These are phyloP conservation scores for Zea mays DNA, from an alignment of 176 grass and related monocot species.

Conservation along the genomic window Zm-B73-REFERENCE-NAM-5.0 NC_050098.1:119559001-119559500, in stretches of 20 bases:
- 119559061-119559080: too few species aligned
- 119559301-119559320: constrained; percentile 76
- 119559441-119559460: constrained; percentile 93
- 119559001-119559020: not conserved
- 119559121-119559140: constrained; percentile 92
- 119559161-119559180: constrained; percentile 99
- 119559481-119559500: constrained; percentile 96
- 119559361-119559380: not conserved
- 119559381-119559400: constrained; percentile 74
- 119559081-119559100: constrained; percentile 81
- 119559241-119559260: constrained; percentile 94
- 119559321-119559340: constrained; percentile 34
- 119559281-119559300: constrained; percentile 74
- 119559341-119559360: not conserved
- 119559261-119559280: constrained; percentile 91
- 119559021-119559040: not conserved
- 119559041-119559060: not conserved
- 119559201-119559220: constrained; percentile 99
- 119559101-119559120: constrained; percentile 93
- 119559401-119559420: constrained; percentile 96
- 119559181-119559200: constrained; percentile 93
- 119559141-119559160: constrained; percentile 97
- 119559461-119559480: constrained; percentile 98
- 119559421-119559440: constrained; percentile 96
- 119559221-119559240: constrained; percentile 89